These are phyloP conservation scores for Mercurialis annua DNA, from an alignment of 345 rosid genomes.

Conservation along the genomic window DNA sequence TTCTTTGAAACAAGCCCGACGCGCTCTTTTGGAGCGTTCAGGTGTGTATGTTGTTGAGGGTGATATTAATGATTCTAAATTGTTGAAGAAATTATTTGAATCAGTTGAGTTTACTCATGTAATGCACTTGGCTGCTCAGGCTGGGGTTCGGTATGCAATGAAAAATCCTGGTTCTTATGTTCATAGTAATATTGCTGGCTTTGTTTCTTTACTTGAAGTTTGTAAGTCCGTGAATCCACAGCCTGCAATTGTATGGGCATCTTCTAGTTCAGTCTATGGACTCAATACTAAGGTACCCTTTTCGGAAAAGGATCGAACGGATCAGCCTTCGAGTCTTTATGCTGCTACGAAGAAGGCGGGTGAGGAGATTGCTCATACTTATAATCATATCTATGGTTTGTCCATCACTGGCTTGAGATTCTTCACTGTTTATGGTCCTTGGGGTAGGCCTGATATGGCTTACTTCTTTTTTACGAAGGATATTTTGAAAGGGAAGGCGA, in stretches of 20 bases:
- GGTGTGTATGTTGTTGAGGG: constrained; percentile 47
- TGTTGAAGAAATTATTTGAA: constrained; percentile 41
- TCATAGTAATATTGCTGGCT: constrained; percentile 49
- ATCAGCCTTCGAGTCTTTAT: constrained; percentile 48
- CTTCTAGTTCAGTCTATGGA: constrained; percentile 57
- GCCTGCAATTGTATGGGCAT: constrained; percentile 54
- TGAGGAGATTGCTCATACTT: constrained; percentile 53
- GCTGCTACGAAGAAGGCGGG: constrained; percentile 61
- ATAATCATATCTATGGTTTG: constrained; percentile 48
- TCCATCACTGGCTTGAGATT: constrained; percentile 45
- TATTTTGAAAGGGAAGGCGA: constrained; percentile 43
- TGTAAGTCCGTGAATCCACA: constrained; percentile 45
- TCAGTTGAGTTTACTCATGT: constrained; percentile 52
- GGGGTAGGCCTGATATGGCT: constrained; percentile 58
- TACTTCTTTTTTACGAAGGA: constrained; percentile 52
- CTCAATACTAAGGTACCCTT: constrained; percentile 48
- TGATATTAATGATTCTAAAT: constrained; percentile 37
- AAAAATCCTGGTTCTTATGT: constrained; percentile 47
- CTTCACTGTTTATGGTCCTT: constrained; percentile 57
- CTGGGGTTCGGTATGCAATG: constrained; percentile 53
- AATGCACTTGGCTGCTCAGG: constrained; percentile 55
- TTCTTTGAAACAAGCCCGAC: constrained; percentile 40
- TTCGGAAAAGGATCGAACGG: constrained; percentile 47
- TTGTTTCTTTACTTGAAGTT: constrained; percentile 45
- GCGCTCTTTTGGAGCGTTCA: constrained; percentile 32